Conservation (phyloP, 345 rosid genomes). For the Dimocarpus longan region DNA sequence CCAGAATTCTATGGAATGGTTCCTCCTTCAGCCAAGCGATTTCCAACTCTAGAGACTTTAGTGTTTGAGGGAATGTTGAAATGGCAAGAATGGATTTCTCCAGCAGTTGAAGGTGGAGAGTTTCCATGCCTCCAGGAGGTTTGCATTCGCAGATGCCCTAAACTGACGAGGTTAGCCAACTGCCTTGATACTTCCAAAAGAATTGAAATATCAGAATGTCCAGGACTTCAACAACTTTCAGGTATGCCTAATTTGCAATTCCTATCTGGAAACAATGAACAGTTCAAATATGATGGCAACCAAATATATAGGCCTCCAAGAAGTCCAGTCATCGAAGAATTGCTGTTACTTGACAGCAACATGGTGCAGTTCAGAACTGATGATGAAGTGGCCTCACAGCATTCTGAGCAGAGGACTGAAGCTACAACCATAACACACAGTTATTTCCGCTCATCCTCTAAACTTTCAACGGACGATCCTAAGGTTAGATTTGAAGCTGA, state of each 20-base stretch:
- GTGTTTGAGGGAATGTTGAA: constrained; percentile 19
- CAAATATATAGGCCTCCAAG: neutral
- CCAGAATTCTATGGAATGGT: constrained; percentile 26
- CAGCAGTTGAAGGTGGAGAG: neutral
- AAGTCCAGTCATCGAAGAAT: constrained; percentile 1
- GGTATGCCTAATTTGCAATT: neutral
- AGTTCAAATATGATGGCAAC: neutral
- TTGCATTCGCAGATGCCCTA: constrained; percentile 21
- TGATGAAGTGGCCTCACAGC: neutral
- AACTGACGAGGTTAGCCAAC: constrained; percentile 21
- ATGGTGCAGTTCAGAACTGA: neutral
- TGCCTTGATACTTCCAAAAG: constrained; percentile 18
- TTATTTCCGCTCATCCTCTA: neutral
- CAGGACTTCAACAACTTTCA: constrained; percentile 5
- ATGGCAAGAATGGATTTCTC: constrained; percentile 37
- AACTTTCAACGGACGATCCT: neutral
- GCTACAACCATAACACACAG: neutral
- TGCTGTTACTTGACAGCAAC: neutral
- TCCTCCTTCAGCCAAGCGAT: constrained; percentile 6
- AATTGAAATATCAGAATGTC: constrained; percentile 20
- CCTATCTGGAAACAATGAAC: neutral
- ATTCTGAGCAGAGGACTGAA: constrained; percentile 8
- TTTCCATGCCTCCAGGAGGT: constrained; percentile 37
- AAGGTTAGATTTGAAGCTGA: neutral
- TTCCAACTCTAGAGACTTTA: constrained; percentile 27